A percentile compares a stretch with the other conserved stretches of the same genome.
phyloP scores from a whole-genome alignment of 495 filamentous ascomycete genomes.

The Rhizodiscina lignyota region DNA sequence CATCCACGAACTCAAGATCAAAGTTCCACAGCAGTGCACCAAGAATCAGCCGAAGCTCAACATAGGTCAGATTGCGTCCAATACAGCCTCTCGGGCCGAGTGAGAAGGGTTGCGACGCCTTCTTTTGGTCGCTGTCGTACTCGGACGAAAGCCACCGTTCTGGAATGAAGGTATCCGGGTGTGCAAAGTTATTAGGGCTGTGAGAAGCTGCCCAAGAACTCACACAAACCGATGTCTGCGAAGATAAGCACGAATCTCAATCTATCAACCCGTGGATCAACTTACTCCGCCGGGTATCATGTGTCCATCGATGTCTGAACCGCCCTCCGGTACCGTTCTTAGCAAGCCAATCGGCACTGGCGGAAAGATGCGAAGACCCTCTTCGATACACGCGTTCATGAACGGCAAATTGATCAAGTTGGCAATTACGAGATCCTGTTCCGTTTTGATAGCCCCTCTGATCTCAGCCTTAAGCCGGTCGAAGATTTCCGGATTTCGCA shows the following conservation, averaged over 20 bases:
- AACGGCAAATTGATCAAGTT: conserved; percentile 18
- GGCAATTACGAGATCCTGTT: conserved; percentile 29
- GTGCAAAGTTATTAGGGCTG: conserved; percentile 21
- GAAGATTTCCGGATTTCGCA: conserved; percentile 24
- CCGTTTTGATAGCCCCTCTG: conserved; percentile 21
- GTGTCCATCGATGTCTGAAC: conserved; percentile 10
- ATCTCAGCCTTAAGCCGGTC: conserved; percentile 26
- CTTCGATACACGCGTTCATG: conserved; percentile 1
- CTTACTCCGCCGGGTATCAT: conserved; percentile 14
- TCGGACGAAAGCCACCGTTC: conserved; percentile 27
- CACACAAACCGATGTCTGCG: conserved; percentile 16
- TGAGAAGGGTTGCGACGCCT: conserved; percentile 10
- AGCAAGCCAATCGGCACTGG: conserved; percentile 13
- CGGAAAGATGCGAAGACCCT: conserved; percentile 14
- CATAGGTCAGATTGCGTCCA: conserved; percentile 15
- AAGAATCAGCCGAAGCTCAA: conserved; percentile 12
- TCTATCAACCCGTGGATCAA: no score
- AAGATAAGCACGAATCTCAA: no score
- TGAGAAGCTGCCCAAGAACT: conserved; percentile 18
- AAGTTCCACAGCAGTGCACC: conserved; percentile 19
- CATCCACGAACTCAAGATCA: conserved; percentile 10
- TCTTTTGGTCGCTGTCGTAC: conserved; percentile 13
- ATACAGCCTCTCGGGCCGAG: conserved; percentile 15
- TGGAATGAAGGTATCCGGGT: conserved; percentile 24
- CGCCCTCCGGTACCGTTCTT: conserved; percentile 10